These are phyloP conservation scores for Talaromyces nanjingensis DNA, from an alignment of 495 filamentous ascomycete genomes.

Conservation along the genomic window DNA sequence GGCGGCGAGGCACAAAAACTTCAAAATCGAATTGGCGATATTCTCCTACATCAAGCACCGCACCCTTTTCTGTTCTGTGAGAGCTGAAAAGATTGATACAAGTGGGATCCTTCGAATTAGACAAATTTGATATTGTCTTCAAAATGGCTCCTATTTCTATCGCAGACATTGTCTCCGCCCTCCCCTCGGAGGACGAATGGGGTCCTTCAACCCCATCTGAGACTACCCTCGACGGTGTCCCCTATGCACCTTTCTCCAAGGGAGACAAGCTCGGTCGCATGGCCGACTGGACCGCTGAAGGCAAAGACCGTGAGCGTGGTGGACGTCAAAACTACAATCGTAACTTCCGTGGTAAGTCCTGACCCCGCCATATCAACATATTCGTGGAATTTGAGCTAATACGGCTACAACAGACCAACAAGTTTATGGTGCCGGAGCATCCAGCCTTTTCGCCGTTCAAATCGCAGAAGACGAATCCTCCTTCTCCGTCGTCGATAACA, in stretches of 20 bases:
- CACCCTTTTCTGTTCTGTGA: conserved; percentile 2
- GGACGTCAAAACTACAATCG: conserved; percentile 83
- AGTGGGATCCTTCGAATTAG: neutral
- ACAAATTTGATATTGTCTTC: conserved; percentile 2
- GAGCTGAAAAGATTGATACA: neutral
- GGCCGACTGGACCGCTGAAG: conserved; percentile 97
- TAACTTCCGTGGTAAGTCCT: conserved; percentile 73
- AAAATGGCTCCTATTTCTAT: conserved; percentile 53
- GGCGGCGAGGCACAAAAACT: conserved; percentile 10
- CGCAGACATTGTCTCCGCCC: conserved; percentile 49
- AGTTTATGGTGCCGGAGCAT: conserved; percentile 87
- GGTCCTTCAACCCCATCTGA: conserved; percentile 74
- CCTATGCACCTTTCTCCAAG: conserved; percentile 96
- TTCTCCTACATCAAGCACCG: neutral
- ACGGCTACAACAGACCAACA: conserved; percentile 66
- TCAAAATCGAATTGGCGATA: conserved; percentile 7
- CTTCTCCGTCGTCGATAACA: conserved; percentile 97
- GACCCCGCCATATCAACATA: conserved; percentile 1
- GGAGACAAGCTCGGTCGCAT: conserved; percentile 97
- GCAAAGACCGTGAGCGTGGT: conserved; percentile 76
- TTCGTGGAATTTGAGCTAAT: conserved; percentile 8
- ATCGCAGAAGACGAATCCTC: conserved; percentile 90
- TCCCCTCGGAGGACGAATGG: conserved; percentile 69
- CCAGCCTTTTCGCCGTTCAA: conserved; percentile 80
- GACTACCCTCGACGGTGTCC: conserved; percentile 85